phyloP scores from a whole-genome alignment of 352 stramenopile genomes.

The Pythium rhizo-oryzae region DNA sequence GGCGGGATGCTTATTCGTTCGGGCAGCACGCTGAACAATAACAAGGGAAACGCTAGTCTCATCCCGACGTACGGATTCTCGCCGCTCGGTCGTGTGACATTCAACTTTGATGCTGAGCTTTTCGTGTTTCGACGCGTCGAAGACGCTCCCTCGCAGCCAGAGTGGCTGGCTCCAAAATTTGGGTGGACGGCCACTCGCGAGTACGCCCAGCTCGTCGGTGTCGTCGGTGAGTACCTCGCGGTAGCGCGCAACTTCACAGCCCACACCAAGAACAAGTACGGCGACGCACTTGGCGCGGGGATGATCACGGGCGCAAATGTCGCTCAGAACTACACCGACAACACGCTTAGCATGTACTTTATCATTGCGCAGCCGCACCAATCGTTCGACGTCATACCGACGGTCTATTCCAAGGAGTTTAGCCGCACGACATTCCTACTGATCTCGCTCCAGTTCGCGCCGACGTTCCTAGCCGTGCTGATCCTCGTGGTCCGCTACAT shows the following conservation, averaged over 20 bases:
- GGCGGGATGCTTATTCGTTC: conserved; percentile 71
- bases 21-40: conserved; percentile 68
- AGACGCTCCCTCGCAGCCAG: conserved; percentile 51
- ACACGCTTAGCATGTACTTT: conserved; percentile 85
- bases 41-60: conserved; percentile 73
- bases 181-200: conserved; percentile 65
- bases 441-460: conserved; percentile 55
- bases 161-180: conserved; percentile 68
- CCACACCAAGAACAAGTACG: conserved; percentile 74
- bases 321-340: conserved; percentile 49
- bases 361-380: conserved; percentile 69
- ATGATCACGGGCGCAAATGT: conserved; percentile 71
- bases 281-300: conserved; percentile 55
- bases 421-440: conserved; percentile 55
- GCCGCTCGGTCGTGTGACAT: conserved; percentile 65
- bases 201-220: conserved; percentile 62
- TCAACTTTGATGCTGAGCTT: conserved; percentile 76
- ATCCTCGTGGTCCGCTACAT: conserved; percentile 61
- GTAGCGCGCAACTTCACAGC: conserved; percentile 65
- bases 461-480: conserved; percentile 54
- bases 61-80: conserved; percentile 49
- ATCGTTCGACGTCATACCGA: conserved; percentile 52
- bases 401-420: conserved; percentile 82
- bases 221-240: conserved; percentile 63
- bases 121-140: conserved; percentile 74